Conservation (phyloP, 1,284 basidiomycete genomes). For the Cryptococcus sp. region DNA sequence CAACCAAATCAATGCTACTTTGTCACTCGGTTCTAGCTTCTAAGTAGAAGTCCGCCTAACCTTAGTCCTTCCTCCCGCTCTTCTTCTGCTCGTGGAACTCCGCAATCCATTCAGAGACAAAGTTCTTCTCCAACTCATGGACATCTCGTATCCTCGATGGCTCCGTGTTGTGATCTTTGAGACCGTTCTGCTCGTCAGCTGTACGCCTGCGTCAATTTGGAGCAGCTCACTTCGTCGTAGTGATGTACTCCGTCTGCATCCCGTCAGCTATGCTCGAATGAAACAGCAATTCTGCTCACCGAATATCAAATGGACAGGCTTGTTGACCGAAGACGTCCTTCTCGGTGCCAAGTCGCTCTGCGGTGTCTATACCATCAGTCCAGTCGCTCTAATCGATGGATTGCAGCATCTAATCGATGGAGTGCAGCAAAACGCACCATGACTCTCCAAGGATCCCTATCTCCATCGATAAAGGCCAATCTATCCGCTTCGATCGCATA, state of each 20-base stretch:
- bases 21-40: too few relatives aligned
- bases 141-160: conserved; percentile 73
- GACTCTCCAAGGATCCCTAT: conserved; percentile 76
- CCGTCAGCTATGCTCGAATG: conserved; percentile 6
- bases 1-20: too few relatives aligned
- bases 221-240: conserved; percentile 57
- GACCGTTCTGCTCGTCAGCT: conserved; percentile 56
- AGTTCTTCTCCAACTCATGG: conserved; percentile 71
- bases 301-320: conserved; percentile 85
- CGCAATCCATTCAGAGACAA: conserved; percentile 76
- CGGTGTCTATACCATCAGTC: conserved; percentile 51
- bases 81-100: conserved; percentile 50
- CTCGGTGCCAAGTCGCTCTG: conserved; percentile 69
- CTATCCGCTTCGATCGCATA: conserved; percentile 68
- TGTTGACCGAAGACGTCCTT: conserved; percentile 63
- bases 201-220: neutral
- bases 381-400: too few relatives aligned
- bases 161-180: conserved; percentile 60
- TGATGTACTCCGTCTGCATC: conserved; percentile 79
- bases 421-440: conserved; percentile 44
- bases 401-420: too few relatives aligned
- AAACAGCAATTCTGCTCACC: conserved; percentile 50
- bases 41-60: too few relatives aligned
- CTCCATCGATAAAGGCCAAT: conserved; percentile 64
- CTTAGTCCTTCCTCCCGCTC: too few relatives aligned